Evolutionary conservation across 768 basidiomycete species (phyloP).

Genomic region (Phanerochaete sordida): DNA sequence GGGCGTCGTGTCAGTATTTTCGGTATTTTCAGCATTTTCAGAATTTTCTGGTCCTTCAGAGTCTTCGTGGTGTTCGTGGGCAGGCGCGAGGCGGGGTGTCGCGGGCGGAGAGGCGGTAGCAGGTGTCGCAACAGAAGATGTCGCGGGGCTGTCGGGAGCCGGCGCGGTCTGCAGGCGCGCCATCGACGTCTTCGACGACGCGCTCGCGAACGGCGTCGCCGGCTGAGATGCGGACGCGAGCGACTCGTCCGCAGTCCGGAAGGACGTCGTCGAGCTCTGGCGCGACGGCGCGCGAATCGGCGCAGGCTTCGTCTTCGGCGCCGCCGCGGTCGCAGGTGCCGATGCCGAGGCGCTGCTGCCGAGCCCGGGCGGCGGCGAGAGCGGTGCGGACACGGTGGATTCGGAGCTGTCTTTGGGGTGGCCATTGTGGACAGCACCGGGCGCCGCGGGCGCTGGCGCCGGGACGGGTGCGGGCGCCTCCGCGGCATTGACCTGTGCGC

Average conservation of each 20-base stretch:
- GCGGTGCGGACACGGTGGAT: not conserved
- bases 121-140: not conserved
- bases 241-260: conserved; percentile 24
- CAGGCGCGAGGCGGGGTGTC: conserved; percentile 4
- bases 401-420: not conserved
- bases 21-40: too few relatives aligned
- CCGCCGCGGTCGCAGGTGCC: not conserved
- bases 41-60: not conserved
- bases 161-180: not conserved
- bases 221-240: conserved; percentile 8
- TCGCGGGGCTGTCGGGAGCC: not conserved
- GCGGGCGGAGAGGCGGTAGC: not conserved
- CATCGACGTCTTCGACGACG: not conserved
- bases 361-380: not conserved
- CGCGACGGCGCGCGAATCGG: conserved; percentile 19
- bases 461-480: not conserved
- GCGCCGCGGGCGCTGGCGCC: not conserved
- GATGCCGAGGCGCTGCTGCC: not conserved
- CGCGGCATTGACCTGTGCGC: too few relatives aligned
- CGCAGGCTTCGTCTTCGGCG: not conserved
- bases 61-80: too few relatives aligned
- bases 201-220: not conserved
- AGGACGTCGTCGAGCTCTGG: conserved; percentile 23
- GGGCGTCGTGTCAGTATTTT: not conserved
- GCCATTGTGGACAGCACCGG: not conserved